A percentile compares a stretch with the other conserved stretches of the same genome.
Conservation (phyloP, 2,329 filamentous ascomycete genomes). For the Botrytis hyacinthi region DNA sequence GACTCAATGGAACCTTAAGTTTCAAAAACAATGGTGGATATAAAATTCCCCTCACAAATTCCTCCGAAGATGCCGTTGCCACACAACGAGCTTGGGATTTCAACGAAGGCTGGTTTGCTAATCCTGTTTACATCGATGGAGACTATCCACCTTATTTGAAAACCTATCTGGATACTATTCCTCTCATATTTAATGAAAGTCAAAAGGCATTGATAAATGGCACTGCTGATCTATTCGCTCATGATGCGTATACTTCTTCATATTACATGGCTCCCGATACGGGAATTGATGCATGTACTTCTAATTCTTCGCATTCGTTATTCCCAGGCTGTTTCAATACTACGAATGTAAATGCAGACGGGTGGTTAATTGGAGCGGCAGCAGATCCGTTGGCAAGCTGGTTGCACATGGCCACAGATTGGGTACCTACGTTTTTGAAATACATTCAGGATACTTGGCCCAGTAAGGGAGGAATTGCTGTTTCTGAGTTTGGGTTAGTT, state of each 20-base stretch:
- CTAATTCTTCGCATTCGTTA: constrained; percentile 33
- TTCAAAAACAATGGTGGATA: constrained; percentile 46
- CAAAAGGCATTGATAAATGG: constrained; percentile 51
- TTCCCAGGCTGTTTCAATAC: constrained; percentile 31
- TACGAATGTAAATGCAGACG: constrained; percentile 21
- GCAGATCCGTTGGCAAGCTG: constrained; percentile 32
- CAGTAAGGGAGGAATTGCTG: constrained; percentile 28
- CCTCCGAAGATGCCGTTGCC: constrained; percentile 33
- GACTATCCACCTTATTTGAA: constrained; percentile 49
- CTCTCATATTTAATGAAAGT: constrained; percentile 44
- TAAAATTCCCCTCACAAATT: constrained; percentile 46
- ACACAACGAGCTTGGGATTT: constrained; percentile 37
- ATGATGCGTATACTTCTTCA: constrained; percentile 58
- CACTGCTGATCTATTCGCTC: constrained; percentile 54
- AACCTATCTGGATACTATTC: constrained; percentile 42
- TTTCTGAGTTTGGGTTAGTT: constrained; percentile 32
- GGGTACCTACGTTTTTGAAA: constrained; percentile 31
- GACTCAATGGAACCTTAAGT: constrained; percentile 49
- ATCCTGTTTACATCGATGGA: constrained; percentile 51
- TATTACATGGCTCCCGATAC: constrained; percentile 47
- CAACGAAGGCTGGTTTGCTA: constrained; percentile 50
- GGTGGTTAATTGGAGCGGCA: constrained; percentile 29
- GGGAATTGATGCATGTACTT: constrained; percentile 41
- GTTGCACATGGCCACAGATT: constrained; percentile 33
- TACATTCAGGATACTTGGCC: constrained; percentile 35